Base-by-base conservation (phyloP, 2,329 filamentous ascomycete species). In the Fusarium burgessii region DNA sequence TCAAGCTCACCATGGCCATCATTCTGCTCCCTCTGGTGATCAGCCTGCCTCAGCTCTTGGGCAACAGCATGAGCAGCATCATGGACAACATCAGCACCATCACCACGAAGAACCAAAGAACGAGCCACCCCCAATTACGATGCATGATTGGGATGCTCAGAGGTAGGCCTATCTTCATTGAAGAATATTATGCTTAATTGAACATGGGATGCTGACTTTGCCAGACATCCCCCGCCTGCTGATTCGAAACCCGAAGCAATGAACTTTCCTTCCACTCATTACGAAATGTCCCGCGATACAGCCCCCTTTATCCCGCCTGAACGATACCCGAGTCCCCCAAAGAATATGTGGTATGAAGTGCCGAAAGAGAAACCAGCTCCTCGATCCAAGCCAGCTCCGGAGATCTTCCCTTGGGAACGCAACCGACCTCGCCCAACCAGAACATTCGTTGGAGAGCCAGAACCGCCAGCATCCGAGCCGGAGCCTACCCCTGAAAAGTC, bases 341-440 rank as follows among this genome's bases (percentile, higher is more conserved):
- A 88, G 79, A 88, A 95, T 77, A 95, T 97, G 93, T 96, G 92
- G 87, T 97, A 96, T 78, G 85, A 95, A 75, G 88, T 97, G 38
- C 94, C 94, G 8, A 89, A 86, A 69, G 86, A 88, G 63, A 84
- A 84, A 20, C 89, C 89, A 25, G 86, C 89, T 50, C 83, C 80
- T 27, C 75, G 77, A n/a, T 73, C 86, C 45, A 84, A 90, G 70
- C 87, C 84, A 66, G 88, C 90, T 17, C 86, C 87, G 50, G 87
- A 90, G 6, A 91, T 98, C 51, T 99, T 99, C 80, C 96, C 96
- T 1, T 99, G 96, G 96, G 96, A 99, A 80, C 82, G 81, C 43
- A 84, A 90, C 62, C 88, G 88, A 67, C 86, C 91, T 15, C 89
- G 85, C 74, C 83, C 90, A 8, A 84, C 88, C 15, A 89, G 93